Percentiles rank a stretch among this genome's conserved stretches.
Evolutionary conservation across 2,329 filamentous ascomycete genomes (phyloP).

Genomic region (Graphiopsis chlorocephala): DNA sequence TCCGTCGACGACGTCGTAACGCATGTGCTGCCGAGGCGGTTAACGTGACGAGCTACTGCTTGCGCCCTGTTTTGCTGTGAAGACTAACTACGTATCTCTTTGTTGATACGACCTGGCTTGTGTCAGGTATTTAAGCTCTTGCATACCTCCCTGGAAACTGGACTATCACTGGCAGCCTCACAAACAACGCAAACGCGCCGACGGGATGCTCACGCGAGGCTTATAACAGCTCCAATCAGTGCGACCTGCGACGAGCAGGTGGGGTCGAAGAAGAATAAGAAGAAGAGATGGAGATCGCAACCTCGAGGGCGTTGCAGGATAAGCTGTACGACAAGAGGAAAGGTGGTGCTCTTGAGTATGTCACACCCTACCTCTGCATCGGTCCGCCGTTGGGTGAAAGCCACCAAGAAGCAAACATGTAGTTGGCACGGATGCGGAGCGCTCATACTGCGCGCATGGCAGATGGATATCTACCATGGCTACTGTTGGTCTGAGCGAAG

Average conservation of each 20-base stretch:
- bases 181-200: background rate
- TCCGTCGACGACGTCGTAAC: background rate
- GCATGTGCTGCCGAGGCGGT: slow-evolving; percentile 9
- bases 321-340: slow-evolving; percentile 99
- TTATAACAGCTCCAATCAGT: slow-evolving; percentile 7
- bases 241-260: slow-evolving; percentile 8
- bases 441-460: background rate
- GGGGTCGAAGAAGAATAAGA: background rate
- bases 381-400: background rate
- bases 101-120: background rate
- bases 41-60: slow-evolving; percentile 1
- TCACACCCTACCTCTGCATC: slow-evolving; percentile 21
- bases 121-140: too few species aligned
- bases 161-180: background rate
- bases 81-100: background rate
- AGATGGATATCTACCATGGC: background rate
- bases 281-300: slow-evolving; percentile 72
- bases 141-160: background rate
- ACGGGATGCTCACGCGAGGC: slow-evolving; percentile 13
- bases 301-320: slow-evolving; percentile 90
- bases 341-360: slow-evolving; percentile 91
- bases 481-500: background rate
- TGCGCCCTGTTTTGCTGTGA: background rate
- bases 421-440: background rate
- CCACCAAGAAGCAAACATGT: background rate